These are phyloP conservation scores for Lachancea fermentati DNA, from an alignment of 805 yeast genomes.

Conservation along the genomic window DNA sequence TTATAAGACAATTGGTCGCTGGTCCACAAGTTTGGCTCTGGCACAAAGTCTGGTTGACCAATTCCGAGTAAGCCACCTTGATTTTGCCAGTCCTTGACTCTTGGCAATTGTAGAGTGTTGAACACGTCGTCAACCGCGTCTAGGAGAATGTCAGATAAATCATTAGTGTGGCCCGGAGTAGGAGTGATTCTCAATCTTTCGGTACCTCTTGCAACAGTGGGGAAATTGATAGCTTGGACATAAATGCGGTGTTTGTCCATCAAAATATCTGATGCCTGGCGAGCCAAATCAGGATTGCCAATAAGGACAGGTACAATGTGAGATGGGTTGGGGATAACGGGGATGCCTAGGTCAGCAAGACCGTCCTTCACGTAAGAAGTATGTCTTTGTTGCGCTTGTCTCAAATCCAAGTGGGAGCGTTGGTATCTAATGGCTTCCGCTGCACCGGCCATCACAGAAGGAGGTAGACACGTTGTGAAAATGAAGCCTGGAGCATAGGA, in stretches of 20 bases:
- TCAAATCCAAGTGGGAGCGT: conserved; percentile 66
- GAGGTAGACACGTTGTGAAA: conserved; percentile 94
- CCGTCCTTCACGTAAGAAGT: conserved; percentile 78
- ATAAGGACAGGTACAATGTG: conserved; percentile 94
- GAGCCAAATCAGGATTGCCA: conserved; percentile 92
- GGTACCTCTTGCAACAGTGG: conserved; percentile 93
- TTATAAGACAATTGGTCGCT: conserved; percentile 64
- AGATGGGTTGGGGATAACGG: conserved; percentile 95
- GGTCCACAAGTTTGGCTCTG: conserved; percentile 78
- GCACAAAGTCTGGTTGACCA: conserved; percentile 48
- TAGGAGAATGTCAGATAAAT: conserved; percentile 68
- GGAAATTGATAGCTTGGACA: conserved; percentile 98
- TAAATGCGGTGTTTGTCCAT: conserved; percentile 81
- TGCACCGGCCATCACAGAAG: conserved; percentile 96
- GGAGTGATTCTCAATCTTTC: conserved; percentile 98
- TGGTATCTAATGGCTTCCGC: conserved; percentile 81
- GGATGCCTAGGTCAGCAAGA: conserved; percentile 69
- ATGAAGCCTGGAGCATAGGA: conserved; percentile 96
- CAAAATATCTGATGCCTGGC: conserved; percentile 82
- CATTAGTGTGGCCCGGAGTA: conserved; percentile 89
- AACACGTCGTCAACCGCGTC: conserved; percentile 79
- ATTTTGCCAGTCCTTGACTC: conserved; percentile 69
- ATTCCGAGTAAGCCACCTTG: conserved; percentile 91
- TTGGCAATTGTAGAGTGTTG: conserved; percentile 63
- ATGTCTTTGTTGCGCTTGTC: conserved; percentile 78